Conservation (phyloP, 208 protist species). For the Trypanosoma platydactyli region DNA sequence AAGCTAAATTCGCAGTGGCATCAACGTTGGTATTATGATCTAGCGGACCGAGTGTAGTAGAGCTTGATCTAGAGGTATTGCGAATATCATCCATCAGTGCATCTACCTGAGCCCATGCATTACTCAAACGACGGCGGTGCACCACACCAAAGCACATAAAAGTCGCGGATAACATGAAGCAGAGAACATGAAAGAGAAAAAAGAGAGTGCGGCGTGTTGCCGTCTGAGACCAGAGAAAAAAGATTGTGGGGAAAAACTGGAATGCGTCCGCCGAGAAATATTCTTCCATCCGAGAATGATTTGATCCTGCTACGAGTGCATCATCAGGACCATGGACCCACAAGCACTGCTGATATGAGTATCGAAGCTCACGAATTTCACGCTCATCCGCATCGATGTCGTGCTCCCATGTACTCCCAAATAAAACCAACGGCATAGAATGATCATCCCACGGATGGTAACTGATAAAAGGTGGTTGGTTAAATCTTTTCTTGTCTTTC, state of each 20-base stretch:
- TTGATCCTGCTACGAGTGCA: background rate
- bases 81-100: slow-evolving; percentile 21
- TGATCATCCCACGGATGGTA: background rate
- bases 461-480: slow-evolving; percentile 1
- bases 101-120: slow-evolving; percentile 60
- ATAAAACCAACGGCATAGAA: background rate
- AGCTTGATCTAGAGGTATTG: slow-evolving; percentile 4
- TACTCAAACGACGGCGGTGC: slow-evolving; percentile 45
- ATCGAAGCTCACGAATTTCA: slow-evolving; percentile 23
- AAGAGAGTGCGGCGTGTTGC: slow-evolving; percentile 20
- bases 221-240: slow-evolving; percentile 1
- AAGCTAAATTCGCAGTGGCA: background rate
- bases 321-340: slow-evolving; percentile 8
- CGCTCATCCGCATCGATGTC: slow-evolving; percentile 27
- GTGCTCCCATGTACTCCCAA: slow-evolving; percentile 15
- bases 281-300: background rate
- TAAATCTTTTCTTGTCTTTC: too few relatives aligned
- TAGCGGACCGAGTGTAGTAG: slow-evolving; percentile 1
- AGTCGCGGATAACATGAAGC: slow-evolving; percentile 44
- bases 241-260: slow-evolving; percentile 3
- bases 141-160: slow-evolving; percentile 49
- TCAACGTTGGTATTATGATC: background rate
- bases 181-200: slow-evolving; percentile 40
- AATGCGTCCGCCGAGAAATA: background rate
- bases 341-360: slow-evolving; percentile 21